Percentiles rank a stretch among this genome's conserved stretches.
These are phyloP conservation scores for Colletotrichum cordylinicola DNA, from an alignment of 2,329 filamentous ascomycete genomes.

Conservation along the genomic window DNA sequence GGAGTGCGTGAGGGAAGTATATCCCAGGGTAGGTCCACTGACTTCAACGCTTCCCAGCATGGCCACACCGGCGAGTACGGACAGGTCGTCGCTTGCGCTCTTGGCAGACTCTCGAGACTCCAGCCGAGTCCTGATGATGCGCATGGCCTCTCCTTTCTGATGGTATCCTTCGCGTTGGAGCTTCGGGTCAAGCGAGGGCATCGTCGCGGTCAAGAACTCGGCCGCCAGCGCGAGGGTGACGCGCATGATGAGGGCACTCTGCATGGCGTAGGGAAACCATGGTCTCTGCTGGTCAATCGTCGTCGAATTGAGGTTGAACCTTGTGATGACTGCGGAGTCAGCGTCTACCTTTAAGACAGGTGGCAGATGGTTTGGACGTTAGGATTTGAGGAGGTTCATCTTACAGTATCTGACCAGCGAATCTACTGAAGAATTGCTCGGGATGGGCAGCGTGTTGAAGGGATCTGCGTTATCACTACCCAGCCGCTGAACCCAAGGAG, in stretches of 20 bases:
- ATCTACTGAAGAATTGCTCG: conserved; percentile 8
- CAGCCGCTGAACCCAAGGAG: conserved; percentile 7
- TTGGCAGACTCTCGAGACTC: background rate
- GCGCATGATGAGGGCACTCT: conserved; percentile 22
- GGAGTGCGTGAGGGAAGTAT: background rate
- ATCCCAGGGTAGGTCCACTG: background rate
- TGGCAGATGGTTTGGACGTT: background rate
- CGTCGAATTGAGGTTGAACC: conserved; percentile 22
- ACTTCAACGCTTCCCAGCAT: conserved; percentile 21
- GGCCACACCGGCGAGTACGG: conserved; percentile 15
- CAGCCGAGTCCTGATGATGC: conserved; percentile 10
- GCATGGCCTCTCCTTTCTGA: conserved; percentile 23
- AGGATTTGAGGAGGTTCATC: background rate
- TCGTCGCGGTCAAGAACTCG: conserved; percentile 12
- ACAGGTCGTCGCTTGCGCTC: background rate
- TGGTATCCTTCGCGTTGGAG: conserved; percentile 19
- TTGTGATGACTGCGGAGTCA: conserved; percentile 19
- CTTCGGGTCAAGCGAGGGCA: conserved; percentile 10
- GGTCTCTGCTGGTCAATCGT: conserved; percentile 17
- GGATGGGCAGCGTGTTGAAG: conserved; percentile 22
- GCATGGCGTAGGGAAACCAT: conserved; percentile 25
- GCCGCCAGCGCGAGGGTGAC: conserved; percentile 20
- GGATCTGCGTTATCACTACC: conserved; percentile 15
- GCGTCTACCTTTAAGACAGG: background rate
- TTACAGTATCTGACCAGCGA: conserved; percentile 22